Evolutionary conservation across 2,329 filamentous ascomycete genomes (phyloP).

Genomic region (Aspergillus sp.): DNA sequence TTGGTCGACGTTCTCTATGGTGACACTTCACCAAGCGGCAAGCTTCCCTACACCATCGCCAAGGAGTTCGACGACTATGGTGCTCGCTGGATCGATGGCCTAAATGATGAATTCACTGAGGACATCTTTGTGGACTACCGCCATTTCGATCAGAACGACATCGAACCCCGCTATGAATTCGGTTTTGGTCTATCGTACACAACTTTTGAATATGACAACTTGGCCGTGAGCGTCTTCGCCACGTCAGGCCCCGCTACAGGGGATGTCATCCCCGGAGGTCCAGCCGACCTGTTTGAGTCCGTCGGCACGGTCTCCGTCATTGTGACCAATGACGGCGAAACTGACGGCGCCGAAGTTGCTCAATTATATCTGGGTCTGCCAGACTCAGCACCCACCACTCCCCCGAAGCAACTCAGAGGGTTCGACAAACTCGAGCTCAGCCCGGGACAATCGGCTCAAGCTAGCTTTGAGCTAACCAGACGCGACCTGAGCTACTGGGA

Average conservation of each 20-base stretch:
- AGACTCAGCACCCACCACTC: constrained; percentile 18
- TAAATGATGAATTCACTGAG: constrained; percentile 47
- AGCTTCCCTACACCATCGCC: constrained; percentile 63
- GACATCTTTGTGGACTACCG: constrained; percentile 57
- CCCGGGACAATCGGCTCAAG: constrained; percentile 38
- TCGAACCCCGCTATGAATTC: constrained; percentile 56
- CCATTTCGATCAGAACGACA: constrained; percentile 51
- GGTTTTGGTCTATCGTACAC: constrained; percentile 59
- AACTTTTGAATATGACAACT: constrained; percentile 49
- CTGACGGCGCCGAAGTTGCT: constrained; percentile 51
- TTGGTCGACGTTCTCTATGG: constrained; percentile 50
- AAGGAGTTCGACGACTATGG: constrained; percentile 54
- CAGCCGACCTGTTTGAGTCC: constrained; percentile 55
- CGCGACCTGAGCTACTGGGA: constrained; percentile 40
- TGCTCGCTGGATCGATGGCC: constrained; percentile 10
- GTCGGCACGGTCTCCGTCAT: constrained; percentile 49
- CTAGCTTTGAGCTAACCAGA: constrained; percentile 47
- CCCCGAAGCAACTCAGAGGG: constrained; percentile 45
- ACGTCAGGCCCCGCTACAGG: constrained; percentile 24
- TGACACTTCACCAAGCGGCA: constrained; percentile 48
- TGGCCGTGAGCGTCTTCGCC: constrained; percentile 49
- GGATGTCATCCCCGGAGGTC: constrained; percentile 40
- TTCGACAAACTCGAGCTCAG: constrained; percentile 53
- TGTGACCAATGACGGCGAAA: constrained; percentile 52
- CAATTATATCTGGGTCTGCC: constrained; percentile 58